These are phyloP conservation scores for Talaromyces amestolkiae DNA, from an alignment of 2,329 filamentous ascomycete genomes.

Conservation along the genomic window DNA sequence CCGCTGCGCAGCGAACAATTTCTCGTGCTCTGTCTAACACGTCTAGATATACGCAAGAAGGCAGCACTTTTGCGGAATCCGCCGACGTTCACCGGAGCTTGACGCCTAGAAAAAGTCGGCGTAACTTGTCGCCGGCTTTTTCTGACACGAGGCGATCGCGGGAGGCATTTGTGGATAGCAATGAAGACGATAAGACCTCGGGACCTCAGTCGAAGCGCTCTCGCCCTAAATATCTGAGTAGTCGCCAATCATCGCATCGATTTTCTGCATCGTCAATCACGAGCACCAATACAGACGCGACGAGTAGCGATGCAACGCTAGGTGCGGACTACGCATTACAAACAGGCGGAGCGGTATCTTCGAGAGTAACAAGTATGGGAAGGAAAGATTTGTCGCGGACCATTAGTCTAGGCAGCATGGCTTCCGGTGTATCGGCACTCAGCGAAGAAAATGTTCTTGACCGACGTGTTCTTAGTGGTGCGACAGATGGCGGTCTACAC, in stretches of 20 bases:
- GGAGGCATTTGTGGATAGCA: constrained; percentile 27
- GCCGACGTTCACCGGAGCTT: constrained; percentile 21
- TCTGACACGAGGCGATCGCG: constrained; percentile 27
- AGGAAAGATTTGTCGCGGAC: constrained; percentile 61
- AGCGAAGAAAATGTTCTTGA: constrained; percentile 49
- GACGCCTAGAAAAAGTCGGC: constrained; percentile 29
- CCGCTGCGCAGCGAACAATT: constrained; percentile 42
- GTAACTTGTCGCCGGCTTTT: constrained; percentile 30
- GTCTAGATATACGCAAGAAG: constrained; percentile 21
- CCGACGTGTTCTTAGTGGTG: constrained; percentile 40
- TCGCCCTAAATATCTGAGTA: constrained; percentile 56
- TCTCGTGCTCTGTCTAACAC: constrained; percentile 38
- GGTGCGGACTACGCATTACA: constrained; percentile 79
- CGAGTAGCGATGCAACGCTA: constrained; percentile 69
- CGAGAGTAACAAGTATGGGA: constrained; percentile 24
- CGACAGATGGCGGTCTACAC: constrained; percentile 50
- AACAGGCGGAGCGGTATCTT: constrained; percentile 66
- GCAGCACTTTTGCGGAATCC: constrained; percentile 1
- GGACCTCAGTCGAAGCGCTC: constrained; percentile 33
- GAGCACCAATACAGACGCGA: constrained; percentile 58
- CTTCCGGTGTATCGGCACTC: constrained; percentile 64
- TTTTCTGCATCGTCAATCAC: constrained; percentile 59
- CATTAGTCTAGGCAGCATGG: constrained; percentile 86
- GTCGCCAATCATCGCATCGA: constrained; percentile 56
- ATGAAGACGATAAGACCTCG: constrained; percentile 23